phyloP scores from a whole-genome alignment of 345 rosid species.

The Populus deltoides region DNA sequence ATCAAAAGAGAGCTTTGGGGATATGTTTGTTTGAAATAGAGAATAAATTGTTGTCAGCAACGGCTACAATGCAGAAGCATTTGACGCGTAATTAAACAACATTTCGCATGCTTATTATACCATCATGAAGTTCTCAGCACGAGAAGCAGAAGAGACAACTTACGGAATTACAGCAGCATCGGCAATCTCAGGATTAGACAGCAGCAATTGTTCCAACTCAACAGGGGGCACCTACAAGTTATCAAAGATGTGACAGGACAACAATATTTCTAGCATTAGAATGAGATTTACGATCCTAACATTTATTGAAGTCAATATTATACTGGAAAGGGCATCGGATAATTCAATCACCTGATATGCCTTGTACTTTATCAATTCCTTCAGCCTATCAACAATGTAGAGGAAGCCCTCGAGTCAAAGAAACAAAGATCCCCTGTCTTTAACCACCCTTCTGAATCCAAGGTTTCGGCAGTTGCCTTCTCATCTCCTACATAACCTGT shows the following conservation, averaged over 20 bases:
- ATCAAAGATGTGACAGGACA: not conserved
- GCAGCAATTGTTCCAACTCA: slow-evolving; percentile 80
- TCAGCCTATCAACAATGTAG: slow-evolving; percentile 76
- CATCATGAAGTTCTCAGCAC: not conserved
- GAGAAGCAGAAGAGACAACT: slow-evolving; percentile 18
- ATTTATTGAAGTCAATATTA: not conserved
- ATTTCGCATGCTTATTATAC: not conserved
- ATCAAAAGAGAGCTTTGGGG: no score
- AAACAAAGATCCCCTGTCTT: slow-evolving; percentile 92
- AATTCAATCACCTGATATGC: slow-evolving; percentile 69
- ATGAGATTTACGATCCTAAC: not conserved
- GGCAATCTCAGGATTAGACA: slow-evolving; percentile 60
- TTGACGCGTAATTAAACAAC: no score
- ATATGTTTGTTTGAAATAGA: no score
- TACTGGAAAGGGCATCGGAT: not conserved
- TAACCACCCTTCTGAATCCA: slow-evolving; percentile 85
- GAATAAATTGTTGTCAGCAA: not conserved
- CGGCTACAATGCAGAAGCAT: not conserved
- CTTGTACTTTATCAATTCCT: slow-evolving; percentile 93
- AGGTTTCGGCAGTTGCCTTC: slow-evolving; percentile 80
- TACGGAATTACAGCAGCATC: slow-evolving; percentile 98
- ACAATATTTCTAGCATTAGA: no score
- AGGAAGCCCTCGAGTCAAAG: slow-evolving; percentile 67
- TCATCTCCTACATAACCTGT: slow-evolving; percentile 88
- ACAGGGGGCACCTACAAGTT: slow-evolving; percentile 79